Evolutionary conservation across 1,139 yeast genomes (phyloP), one percentile per base, ranked within the genome.

Genomic region (Scheffersomyces parashehatae): DNA sequence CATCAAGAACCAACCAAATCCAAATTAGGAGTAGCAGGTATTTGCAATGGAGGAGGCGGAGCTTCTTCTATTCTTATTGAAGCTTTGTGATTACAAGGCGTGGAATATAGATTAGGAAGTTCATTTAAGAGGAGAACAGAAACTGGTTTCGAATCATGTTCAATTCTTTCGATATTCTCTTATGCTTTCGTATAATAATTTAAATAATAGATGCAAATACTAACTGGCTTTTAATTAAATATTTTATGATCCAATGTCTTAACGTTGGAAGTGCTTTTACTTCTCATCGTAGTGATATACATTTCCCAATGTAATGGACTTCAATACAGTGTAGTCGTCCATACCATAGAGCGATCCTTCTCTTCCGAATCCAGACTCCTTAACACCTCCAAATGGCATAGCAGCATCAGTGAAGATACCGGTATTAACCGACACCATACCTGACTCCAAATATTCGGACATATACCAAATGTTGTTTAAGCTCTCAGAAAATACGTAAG

Each of bases 381-480:
- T 83, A 43, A 86, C 75, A 50, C 95, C 95, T 28, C 95, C 95
- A 58, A 87, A 87, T 39, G 95, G 95, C 51, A 85, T 60, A 13
- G 88, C 77, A 34, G 82, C 76, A 56, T 87, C 95, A 26, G 88
- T 79, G 57, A 87, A 81, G 10, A 79, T 56, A 40, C 93, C 93
- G 20, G 88, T 82, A 69, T 87, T 87, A 51, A 83, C 80, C 29
- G 90, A 85, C 28, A 87, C 85, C 93, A 87, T 87, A 41, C 95
- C 95, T n/a, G 78, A 71, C 57, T 85, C 87, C 49, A 87, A 68
- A 35, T 81, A 83, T 60, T 86, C 95, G 47, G 88, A 77, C 31
- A 87, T 79, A 29, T 53, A 48, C 53, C 55, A 55, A 6, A 52
- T 45, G 13, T 58, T 56, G 43, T 55, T 55, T 38, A 56, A 47